Evolutionary conservation across 345 rosid species (phyloP).

Genomic region (Pelargonium nanum): DNA sequence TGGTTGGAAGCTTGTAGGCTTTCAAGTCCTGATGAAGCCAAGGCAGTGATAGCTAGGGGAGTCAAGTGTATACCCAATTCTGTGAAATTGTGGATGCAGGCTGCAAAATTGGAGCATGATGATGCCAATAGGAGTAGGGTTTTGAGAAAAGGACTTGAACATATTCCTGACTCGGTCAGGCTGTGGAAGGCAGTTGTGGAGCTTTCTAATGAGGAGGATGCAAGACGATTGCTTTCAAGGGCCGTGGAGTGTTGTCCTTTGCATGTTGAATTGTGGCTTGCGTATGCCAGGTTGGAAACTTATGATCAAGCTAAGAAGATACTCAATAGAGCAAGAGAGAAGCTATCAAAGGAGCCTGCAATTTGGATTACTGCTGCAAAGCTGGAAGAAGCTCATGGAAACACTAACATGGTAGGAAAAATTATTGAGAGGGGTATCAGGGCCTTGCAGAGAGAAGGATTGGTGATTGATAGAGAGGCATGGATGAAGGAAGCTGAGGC

Average conservation of each 20-base stretch:
- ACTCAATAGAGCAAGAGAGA: conserved; percentile 63
- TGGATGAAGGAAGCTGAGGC: conserved; percentile 98
- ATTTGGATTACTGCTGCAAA: conserved; percentile 92
- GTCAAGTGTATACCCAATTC: conserved; percentile 80
- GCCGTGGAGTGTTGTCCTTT: conserved; percentile 95
- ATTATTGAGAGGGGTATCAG: conserved; percentile 88
- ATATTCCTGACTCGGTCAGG: conserved; percentile 82
- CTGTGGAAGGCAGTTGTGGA: conserved; percentile 88
- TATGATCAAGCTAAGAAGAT: conserved; percentile 71
- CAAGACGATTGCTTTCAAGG: conserved; percentile 62
- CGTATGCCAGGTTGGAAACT: conserved; percentile 77
- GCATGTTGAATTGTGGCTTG: conserved; percentile 86
- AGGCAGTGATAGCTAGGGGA: conserved; percentile 80
- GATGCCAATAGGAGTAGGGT: conserved; percentile 70
- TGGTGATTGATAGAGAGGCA: conserved; percentile 71
- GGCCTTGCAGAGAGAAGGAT: conserved; percentile 75
- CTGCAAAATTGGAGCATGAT: conserved; percentile 77
- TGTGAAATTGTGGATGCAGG: conserved; percentile 82
- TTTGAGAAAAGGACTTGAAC: conserved; percentile 72
- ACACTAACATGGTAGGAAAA: conserved; percentile 64
- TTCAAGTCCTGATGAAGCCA: conserved; percentile 78
- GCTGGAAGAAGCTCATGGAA: conserved; percentile 90
- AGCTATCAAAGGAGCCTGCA: conserved; percentile 75
- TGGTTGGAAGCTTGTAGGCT: conserved; percentile 93
- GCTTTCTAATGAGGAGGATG: conserved; percentile 68